These are phyloP conservation scores for Oxyria digyna DNA, from an alignment of 148 eudicot species.

Conservation along the genomic window DNA sequence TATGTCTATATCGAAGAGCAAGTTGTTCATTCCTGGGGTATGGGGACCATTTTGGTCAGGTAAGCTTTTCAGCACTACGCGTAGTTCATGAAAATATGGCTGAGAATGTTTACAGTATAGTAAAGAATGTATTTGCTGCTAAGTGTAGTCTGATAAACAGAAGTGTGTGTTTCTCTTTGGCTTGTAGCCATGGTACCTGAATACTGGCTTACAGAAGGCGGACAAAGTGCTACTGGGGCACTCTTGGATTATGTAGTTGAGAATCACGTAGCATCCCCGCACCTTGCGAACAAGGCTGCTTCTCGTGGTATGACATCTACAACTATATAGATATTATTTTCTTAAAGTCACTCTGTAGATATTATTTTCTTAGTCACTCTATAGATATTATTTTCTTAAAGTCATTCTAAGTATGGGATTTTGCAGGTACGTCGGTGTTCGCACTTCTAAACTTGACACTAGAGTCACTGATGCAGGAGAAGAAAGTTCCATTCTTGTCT, in stretches of 20 bases:
- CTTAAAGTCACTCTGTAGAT: background rate
- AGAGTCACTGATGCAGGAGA: conserved; percentile 52
- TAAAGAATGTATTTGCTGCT: background rate
- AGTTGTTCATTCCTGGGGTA: conserved; percentile 88
- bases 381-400: background rate
- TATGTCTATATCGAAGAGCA: conserved; percentile 80
- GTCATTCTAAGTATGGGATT: background rate
- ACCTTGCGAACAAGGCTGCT: conserved; percentile 85
- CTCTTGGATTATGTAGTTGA: conserved; percentile 75
- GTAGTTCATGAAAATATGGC: background rate
- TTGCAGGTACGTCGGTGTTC: conserved; percentile 61
- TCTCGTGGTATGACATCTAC: conserved; percentile 47
- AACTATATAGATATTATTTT: background rate
- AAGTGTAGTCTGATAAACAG: background rate
- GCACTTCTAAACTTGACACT: conserved; percentile 64
- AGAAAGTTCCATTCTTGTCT: conserved; percentile 51
- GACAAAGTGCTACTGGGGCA: conserved; percentile 98
- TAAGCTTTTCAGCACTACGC: conserved; percentile 16
- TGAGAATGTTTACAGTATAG: background rate
- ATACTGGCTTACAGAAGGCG: conserved; percentile 97
- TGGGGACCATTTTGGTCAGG: conserved; percentile 99
- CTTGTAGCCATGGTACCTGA: conserved; percentile 82
- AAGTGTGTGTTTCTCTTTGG: background rate
- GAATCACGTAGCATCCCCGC: conserved; percentile 70
- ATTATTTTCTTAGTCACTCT: background rate